Percentiles rank a stretch among this genome's conserved stretches.
Evolutionary conservation across 2,329 filamentous ascomycete genomes (phyloP).

Genomic region (Curvularia sp.): DNA sequence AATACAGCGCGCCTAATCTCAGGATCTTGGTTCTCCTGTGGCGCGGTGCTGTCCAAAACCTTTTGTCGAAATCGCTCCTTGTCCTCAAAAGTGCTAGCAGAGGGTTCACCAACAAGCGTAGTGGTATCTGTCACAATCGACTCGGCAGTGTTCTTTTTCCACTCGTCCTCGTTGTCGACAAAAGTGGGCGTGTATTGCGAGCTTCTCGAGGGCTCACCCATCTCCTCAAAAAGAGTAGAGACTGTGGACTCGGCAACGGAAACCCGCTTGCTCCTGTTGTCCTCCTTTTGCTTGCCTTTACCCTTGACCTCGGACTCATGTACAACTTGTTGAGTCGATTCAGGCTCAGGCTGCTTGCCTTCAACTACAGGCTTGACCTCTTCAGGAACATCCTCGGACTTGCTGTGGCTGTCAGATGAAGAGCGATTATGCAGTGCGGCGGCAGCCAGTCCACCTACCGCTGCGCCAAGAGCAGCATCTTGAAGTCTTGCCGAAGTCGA

Average conservation of each 20-base stretch:
- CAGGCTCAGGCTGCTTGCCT: conserved; percentile 14
- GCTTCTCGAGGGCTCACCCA: conserved; percentile 8
- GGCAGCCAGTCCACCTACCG: conserved; percentile 37
- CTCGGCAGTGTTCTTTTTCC: conserved; percentile 35
- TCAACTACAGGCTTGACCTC: conserved; percentile 18
- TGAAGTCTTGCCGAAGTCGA: conserved; percentile 37
- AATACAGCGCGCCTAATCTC: conserved; percentile 27
- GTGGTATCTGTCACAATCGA: conserved; percentile 41
- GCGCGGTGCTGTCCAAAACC: conserved; percentile 37
- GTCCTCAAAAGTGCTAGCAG: conserved; percentile 12
- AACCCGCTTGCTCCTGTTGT: conserved; percentile 43
- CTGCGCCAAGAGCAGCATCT: conserved; percentile 38
- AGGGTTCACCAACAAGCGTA: conserved; percentile 43
- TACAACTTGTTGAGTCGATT: conserved; percentile 15
- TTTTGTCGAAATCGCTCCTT: conserved; percentile 40
- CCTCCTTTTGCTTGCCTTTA: conserved; percentile 37
- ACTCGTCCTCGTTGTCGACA: conserved; percentile 43
- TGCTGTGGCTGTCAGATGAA: conserved; percentile 23
- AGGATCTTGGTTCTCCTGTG: conserved; percentile 17
- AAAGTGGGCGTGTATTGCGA: conserved; percentile 36
- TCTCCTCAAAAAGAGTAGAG: conserved; percentile 12
- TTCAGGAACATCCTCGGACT: conserved; percentile 25
- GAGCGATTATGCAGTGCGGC: conserved; percentile 26
- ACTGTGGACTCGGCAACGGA: conserved; percentile 14
- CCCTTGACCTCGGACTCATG: conserved; percentile 25